A percentile compares a stretch with the other conserved stretches of the same genome.
Evolutionary conservation across 2,329 filamentous ascomycete genomes (phyloP).

Genomic region (Penicillium sp.): DNA sequence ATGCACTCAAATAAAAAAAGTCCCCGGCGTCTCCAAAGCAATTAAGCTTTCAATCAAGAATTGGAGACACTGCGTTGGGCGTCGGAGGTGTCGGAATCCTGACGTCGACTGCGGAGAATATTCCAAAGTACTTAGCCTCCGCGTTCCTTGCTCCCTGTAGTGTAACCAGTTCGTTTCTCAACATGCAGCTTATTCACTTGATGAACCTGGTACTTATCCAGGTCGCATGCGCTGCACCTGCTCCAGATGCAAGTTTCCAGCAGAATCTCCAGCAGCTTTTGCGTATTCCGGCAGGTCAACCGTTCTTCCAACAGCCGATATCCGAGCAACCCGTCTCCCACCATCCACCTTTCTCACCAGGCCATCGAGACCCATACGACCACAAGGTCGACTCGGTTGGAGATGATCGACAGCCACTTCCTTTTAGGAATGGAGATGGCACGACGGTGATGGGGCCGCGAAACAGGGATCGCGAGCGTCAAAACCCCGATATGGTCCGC

Average conservation of each 20-base stretch:
- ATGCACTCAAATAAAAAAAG: background rate
- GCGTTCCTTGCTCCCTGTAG: background rate
- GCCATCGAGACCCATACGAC: conserved; percentile 63
- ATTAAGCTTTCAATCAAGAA: background rate
- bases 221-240: conserved; percentile 10
- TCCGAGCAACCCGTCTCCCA: background rate
- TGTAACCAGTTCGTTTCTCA: background rate
- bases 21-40: background rate
- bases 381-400: conserved; percentile 62
- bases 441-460: conserved; percentile 69
- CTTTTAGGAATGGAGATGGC: conserved; percentile 65
- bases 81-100: background rate
- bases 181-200: background rate
- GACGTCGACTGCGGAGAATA: background rate
- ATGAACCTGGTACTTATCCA: conserved; percentile 4
- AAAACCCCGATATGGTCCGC: conserved; percentile 71
- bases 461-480: conserved; percentile 66
- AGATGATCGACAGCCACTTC: conserved; percentile 64
- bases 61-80: background rate
- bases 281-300: conserved; percentile 18
- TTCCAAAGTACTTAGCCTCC: background rate
- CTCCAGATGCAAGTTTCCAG: conserved; percentile 4
- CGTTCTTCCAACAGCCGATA: conserved; percentile 1
- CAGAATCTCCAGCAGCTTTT: conserved; percentile 39
- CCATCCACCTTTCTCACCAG: conserved; percentile 61